Base-by-base conservation (phyloP, 169 alveolate species). In the Eimeria necatrix region DNA sequence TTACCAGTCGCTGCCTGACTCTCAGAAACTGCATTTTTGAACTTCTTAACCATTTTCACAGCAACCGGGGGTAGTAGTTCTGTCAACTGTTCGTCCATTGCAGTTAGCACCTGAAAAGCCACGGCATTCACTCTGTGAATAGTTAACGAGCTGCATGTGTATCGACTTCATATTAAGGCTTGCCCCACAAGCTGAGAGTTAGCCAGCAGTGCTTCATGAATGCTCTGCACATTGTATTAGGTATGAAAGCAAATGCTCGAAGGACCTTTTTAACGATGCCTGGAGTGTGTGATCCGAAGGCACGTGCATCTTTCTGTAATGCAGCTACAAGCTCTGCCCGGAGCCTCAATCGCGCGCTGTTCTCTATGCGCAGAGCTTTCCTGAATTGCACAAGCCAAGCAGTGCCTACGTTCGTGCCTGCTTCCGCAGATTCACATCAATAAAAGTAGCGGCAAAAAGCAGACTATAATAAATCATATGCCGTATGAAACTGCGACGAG, bases 261-360 rank as follows among this genome's bases (percentile, higher is more conserved):
- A 52, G 7, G 52, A 85, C 92, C 92, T 56, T 60, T 16, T 59
- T 14, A 5, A 85, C 4, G 7, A 85, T 61, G 68, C 81, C 92
- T 32, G 76, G 60, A 16, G 92, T 60, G 80, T 59, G 12, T 7
- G 80, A 56, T 60, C 49, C 92, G 24, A 85, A 85, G 24, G 48
- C 61, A 12, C 80, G 81, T 41, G 92, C 61, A 71, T 85, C 81
- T 20, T n/a, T 26, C 12, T 85, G 76, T 60, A 85, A 46, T 41
- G 80, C 92, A 60, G 92, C 80, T 16, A 85, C 60, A 61, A 85
- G 92, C 4, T 56, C 81, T 41, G 76, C 92, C 49, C 92, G 78
- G 4, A 85, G 92, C 22, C 92, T 16, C 7, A 16, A 9, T 24
- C 92, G 24, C 80, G 70, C n/a, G 61, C 41, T 48, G 80, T 22